phyloP scores from a whole-genome alignment of 2,329 filamentous ascomycete species.

The Hypoxylon sp. region DNA sequence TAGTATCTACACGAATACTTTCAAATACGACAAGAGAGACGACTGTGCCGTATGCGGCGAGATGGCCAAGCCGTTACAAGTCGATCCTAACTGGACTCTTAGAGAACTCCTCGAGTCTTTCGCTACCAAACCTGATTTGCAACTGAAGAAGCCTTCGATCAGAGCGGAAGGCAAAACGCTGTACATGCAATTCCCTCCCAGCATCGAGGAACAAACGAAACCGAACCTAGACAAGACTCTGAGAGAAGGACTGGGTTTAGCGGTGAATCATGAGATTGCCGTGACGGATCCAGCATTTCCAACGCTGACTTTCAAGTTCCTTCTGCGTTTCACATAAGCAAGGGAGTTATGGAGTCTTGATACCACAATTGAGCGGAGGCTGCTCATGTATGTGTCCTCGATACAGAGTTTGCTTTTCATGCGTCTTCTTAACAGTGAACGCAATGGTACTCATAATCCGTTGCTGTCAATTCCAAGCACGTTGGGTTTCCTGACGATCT shows the following conservation, averaged over 20 bases:
- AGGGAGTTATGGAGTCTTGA: slow-evolving; percentile 27
- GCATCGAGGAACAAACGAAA: slow-evolving; percentile 85
- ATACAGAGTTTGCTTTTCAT: neutral
- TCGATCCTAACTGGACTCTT: slow-evolving; percentile 78
- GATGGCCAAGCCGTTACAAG: slow-evolving; percentile 77
- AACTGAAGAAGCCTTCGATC: slow-evolving; percentile 93
- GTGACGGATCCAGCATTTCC: slow-evolving; percentile 92
- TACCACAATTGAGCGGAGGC: slow-evolving; percentile 27
- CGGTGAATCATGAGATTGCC: slow-evolving; percentile 87
- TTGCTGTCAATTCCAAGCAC: neutral
- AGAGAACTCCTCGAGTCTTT: slow-evolving; percentile 88
- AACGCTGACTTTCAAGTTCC: slow-evolving; percentile 73
- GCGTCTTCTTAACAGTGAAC: neutral
- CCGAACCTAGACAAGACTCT: slow-evolving; percentile 85
- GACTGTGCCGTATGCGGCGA: slow-evolving; percentile 96
- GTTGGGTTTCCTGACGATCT: neutral
- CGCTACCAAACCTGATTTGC: slow-evolving; percentile 84
- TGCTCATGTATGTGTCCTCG: neutral
- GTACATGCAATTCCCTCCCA: slow-evolving; percentile 87
- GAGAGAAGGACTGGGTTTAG: slow-evolving; percentile 73
- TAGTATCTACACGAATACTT: slow-evolving; percentile 96
- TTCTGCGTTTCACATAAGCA: slow-evolving; percentile 58
- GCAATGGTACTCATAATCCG: neutral
- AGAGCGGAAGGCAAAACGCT: slow-evolving; percentile 82
- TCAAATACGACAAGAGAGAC: slow-evolving; percentile 91